A percentile compares a stretch with the other conserved stretches of the same genome.
phyloP scores from a whole-genome alignment of 257 asterid species.

The Lithospermum erythrorhizon region DNA sequence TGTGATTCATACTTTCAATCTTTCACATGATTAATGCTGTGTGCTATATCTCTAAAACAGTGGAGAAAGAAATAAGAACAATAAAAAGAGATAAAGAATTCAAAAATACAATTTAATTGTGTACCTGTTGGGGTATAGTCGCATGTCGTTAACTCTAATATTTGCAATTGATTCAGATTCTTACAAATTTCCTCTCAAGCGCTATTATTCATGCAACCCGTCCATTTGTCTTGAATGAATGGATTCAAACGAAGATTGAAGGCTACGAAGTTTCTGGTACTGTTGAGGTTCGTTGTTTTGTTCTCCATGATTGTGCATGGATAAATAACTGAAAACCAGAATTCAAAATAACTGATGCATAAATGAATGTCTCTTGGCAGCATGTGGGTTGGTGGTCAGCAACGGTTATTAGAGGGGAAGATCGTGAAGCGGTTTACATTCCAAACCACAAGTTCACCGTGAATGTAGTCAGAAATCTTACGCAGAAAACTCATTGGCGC shows the following conservation, averaged over 20 bases:
- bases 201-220: constrained; percentile 93
- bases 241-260: constrained; percentile 95
- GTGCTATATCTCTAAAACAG: background rate
- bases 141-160: background rate
- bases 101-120: too few relatives aligned
- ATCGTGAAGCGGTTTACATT: constrained; percentile 92
- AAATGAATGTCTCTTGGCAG: constrained; percentile 22
- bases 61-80: background rate
- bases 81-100: background rate
- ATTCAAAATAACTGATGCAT: background rate
- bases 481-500: constrained; percentile 92
- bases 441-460: constrained; percentile 92
- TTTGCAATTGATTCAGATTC: constrained; percentile 37
- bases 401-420: constrained; percentile 84
- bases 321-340: too few relatives aligned
- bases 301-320: background rate
- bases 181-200: constrained; percentile 96
- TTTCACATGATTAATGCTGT: background rate
- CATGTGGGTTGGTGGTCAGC: constrained; percentile 99
- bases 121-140: background rate
- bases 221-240: constrained; percentile 78
- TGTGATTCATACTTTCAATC: constrained; percentile 9
- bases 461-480: constrained; percentile 83
- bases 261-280: constrained; percentile 98
- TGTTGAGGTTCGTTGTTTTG: constrained; percentile 64